These are phyloP conservation scores for Coemansia sp. DNA, from an alignment of 192 early-diverging fungal species.

Conservation along the genomic window DNA sequence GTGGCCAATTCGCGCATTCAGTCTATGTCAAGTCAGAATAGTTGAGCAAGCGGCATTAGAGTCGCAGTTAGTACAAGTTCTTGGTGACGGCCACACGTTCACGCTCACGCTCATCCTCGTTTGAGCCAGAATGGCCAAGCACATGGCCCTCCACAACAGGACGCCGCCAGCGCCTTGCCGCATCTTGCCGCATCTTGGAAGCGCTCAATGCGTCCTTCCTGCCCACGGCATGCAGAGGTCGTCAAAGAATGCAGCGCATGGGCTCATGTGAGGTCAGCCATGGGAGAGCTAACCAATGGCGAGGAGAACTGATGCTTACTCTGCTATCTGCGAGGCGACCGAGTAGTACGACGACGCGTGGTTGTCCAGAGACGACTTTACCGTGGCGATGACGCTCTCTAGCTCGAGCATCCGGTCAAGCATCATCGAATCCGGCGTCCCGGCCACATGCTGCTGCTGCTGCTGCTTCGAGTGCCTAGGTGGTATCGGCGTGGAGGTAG, in stretches of 20 bases:
- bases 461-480: not conserved
- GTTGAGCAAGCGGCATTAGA: not conserved
- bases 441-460: not conserved
- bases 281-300: not conserved
- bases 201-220: not conserved
- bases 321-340: constrained; percentile 57
- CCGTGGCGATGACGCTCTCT: constrained; percentile 35
- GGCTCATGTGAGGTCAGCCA: not conserved
- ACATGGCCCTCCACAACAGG: constrained; percentile 2
- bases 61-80: not conserved
- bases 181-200: not conserved
- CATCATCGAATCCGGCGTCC: constrained; percentile 15
- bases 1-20: constrained; percentile 42
- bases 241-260: not conserved
- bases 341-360: constrained; percentile 53
- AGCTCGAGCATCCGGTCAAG: constrained; percentile 43
- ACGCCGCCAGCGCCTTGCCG: not conserved
- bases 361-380: constrained; percentile 51
- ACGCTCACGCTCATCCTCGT: constrained; percentile 9
- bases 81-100: not conserved
- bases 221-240: not conserved
- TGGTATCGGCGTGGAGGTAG: constrained; percentile 4
- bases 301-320: constrained; percentile 28
- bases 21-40: constrained; percentile 18
- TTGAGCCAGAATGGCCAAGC: not conserved